phyloP scores from a whole-genome alignment of 805 yeast genomes.

The Yarrowia sp. region DNA sequence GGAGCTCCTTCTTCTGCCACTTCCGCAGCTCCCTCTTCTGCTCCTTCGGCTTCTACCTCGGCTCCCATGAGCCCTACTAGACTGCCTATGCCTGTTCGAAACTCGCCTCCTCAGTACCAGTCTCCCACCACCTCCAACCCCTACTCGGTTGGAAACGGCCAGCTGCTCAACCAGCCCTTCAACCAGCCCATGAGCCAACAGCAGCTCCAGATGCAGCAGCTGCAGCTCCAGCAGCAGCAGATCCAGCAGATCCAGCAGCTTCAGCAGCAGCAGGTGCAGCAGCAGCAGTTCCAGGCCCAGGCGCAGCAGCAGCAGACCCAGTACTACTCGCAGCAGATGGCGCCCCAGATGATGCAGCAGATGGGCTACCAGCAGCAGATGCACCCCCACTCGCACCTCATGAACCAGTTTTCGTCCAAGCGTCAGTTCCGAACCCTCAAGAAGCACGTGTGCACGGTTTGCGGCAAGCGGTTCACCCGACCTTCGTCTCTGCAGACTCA shows the following conservation, averaged over 20 bases:
- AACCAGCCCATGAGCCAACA: conserved; percentile 56
- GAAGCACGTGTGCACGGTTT: conserved; percentile 46
- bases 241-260: conserved; percentile 12
- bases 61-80: conserved; percentile 27
- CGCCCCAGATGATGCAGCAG: conserved; percentile 23
- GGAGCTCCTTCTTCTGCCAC: conserved; percentile 29
- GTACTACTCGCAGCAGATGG: conserved; percentile 22
- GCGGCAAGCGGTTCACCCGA: conserved; percentile 76
- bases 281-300: conserved; percentile 26
- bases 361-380: conserved; percentile 19
- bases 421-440: conserved; percentile 25
- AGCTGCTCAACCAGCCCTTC: conserved; percentile 42
- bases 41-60: conserved; percentile 31
- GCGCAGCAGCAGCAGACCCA: conserved; percentile 6
- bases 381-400: conserved; percentile 24
- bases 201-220: conserved; percentile 59
- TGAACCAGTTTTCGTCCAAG: conserved; percentile 19
- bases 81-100: conserved; percentile 12
- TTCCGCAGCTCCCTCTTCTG: background rate
- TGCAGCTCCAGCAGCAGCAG: conserved; percentile 58
- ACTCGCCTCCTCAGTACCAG: conserved; percentile 9
- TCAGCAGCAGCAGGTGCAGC: conserved; percentile 27
- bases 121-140: conserved; percentile 21
- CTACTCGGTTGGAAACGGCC: conserved; percentile 41
- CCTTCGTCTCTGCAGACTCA: conserved; percentile 84